A percentile compares a stretch with the other conserved stretches of the same genome.
These are phyloP conservation scores for Scenedesmus sp. DNA, from an alignment of 163 green algal species.

Conservation along the genomic window DNA sequence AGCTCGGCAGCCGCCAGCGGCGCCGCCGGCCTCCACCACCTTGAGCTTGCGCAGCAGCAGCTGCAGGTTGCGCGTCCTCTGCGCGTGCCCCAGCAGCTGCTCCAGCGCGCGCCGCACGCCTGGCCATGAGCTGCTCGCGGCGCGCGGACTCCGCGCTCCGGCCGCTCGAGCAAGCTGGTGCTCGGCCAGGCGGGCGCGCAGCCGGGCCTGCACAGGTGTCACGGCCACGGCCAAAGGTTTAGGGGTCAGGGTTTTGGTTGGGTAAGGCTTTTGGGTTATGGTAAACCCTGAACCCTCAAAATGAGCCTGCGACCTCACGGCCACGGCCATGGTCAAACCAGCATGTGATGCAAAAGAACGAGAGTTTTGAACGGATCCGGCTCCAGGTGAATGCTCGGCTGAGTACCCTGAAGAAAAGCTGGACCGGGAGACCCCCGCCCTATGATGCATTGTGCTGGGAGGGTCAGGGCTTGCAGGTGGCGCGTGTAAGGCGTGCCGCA, in stretches of 20 bases:
- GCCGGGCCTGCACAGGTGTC: conserved; percentile 27
- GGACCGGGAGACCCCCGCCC: no score
- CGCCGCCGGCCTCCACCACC: background rate
- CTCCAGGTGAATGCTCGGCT: no score
- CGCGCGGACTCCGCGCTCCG: background rate
- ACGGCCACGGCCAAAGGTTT: background rate
- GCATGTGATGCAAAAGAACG: no score
- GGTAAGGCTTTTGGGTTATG: no score
- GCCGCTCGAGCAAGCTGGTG: conserved; percentile 10
- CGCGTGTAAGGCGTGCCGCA: no score
- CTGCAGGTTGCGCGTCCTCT: conserved; percentile 18
- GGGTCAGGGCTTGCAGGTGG: no score
- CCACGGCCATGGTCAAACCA: no score
- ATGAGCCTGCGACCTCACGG: no score
- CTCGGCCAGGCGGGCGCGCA: conserved; percentile 37
- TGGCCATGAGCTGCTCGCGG: background rate
- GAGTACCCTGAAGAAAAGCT: no score
- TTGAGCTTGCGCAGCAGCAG: conserved; percentile 39
- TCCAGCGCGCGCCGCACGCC: conserved; percentile 24
- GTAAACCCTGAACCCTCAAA: no score
- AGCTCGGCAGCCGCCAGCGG: conserved; percentile 18
- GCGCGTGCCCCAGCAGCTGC: background rate
- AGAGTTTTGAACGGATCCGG: no score
- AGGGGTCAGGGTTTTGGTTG: background rate
- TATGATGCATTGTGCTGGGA: no score